Base-by-base conservation (phyloP, 495 filamentous ascomycete genomes). In the Penicillium maclennaniae region DNA sequence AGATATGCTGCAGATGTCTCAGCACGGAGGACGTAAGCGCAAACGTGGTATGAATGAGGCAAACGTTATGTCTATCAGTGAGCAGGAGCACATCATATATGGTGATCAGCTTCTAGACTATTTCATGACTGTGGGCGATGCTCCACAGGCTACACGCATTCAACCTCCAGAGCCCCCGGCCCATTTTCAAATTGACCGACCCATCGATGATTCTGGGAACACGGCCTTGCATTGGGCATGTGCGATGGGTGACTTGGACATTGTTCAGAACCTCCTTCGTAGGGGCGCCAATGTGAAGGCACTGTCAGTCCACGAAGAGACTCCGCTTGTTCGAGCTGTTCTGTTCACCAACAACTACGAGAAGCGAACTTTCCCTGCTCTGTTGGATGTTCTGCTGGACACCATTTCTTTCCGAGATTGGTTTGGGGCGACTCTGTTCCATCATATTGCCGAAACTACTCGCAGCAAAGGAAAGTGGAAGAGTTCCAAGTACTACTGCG, bases 261-360 rank as follows among this genome's bases (percentile, higher is more conserved):
- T 97, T 27, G 89, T 97, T 49, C 88, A 84, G 65, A 83, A 92
- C 60, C 74, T 98, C 4, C 84, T 92, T 52, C 79, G 80, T 12
- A 87, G 88, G 47, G 83, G 85, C 31, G 91, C 91, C 9, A 81
- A 83, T 48, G 46, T 71, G 14, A 81, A 81, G 27, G 77, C 80
- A 7, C 75, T 83, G 43, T 92, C 92, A 40, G 72, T 82, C 17
- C 86, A 88, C 44, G 91, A 91, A 48, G 93, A 97, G 69, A 97
- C 95, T 0, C 91, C 95, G 0, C 79, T 98, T 42, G 95, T 97
- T 78, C 85, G 91, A n/a, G 86, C 87, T 15, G 91, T 97, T 26
- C 76, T 92, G 50, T 98, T 97, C 62, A 97, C 91, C 34, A 98
- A 98, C 66, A 95, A 92, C 61, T 91, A 87, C 67, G 92, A 97